Evolutionary conservation across 2,329 filamentous ascomycete genomes (phyloP).

Genomic region (Dactylellina sp.): DNA sequence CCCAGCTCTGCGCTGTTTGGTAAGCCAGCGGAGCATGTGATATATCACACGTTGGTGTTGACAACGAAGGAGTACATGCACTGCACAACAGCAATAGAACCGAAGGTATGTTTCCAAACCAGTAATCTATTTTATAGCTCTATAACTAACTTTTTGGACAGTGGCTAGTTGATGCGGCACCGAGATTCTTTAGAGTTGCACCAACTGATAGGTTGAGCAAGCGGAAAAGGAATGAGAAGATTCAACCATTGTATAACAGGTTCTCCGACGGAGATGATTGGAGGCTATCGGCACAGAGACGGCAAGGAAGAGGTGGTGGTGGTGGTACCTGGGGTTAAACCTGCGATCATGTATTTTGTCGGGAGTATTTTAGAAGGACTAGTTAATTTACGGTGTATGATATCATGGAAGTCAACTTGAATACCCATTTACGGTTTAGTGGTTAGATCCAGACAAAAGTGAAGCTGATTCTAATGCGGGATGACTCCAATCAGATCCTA

Average conservation of each 20-base stretch:
- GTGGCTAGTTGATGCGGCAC: slow-evolving; percentile 93
- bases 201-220: slow-evolving; percentile 87
- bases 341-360: not conserved
- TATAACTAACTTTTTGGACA: slow-evolving; percentile 58
- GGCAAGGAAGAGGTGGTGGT: slow-evolving; percentile 83
- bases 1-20: slow-evolving; percentile 91
- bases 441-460: not conserved
- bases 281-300: slow-evolving; percentile 87
- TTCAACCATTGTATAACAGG: slow-evolving; percentile 93
- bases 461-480: not conserved
- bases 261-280: slow-evolving; percentile 94
- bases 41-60: slow-evolving; percentile 89
- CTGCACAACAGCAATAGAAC: slow-evolving; percentile 89
- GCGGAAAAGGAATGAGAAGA: slow-evolving; percentile 91
- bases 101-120: slow-evolving; percentile 69
- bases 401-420: slow-evolving; percentile 2
- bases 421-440: slow-evolving; percentile 20
- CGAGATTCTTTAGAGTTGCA: slow-evolving; percentile 98
- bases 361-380: slow-evolving; percentile 1
- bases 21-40: slow-evolving; percentile 94
- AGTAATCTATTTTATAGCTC: not conserved
- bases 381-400: slow-evolving; percentile 1
- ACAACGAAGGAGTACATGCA: slow-evolving; percentile 99
- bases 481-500: not conserved
- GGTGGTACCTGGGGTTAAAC: slow-evolving; percentile 83